These are phyloP conservation scores for Trichoderma sp. DNA, from an alignment of 2,329 filamentous ascomycete species.

Conservation along the genomic window DNA sequence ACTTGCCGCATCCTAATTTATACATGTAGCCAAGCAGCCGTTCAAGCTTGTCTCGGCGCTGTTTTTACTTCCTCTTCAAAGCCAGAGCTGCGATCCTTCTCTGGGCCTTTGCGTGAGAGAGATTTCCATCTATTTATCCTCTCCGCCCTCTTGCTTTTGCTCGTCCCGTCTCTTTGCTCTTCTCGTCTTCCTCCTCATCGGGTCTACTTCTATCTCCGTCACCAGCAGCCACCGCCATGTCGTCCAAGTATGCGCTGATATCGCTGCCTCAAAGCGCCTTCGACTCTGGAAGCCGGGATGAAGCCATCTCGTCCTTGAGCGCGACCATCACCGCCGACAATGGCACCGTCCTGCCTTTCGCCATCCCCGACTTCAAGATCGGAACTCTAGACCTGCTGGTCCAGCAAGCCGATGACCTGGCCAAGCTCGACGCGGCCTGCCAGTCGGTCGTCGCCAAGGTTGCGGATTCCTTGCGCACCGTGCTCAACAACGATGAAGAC, in stretches of 20 bases:
- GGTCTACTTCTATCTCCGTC: conserved; percentile 15
- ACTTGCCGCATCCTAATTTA: not conserved
- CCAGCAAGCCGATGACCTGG: conserved; percentile 91
- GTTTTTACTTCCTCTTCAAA: not conserved
- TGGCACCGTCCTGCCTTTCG: conserved; percentile 74
- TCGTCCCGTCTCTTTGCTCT: not conserved
- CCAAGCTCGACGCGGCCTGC: conserved; percentile 81
- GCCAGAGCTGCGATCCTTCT: not conserved
- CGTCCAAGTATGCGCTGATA: conserved; percentile 77
- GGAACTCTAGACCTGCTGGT: conserved; percentile 93
- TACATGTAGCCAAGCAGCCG: not conserved
- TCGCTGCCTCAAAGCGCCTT: conserved; percentile 88
- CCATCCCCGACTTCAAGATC: conserved; percentile 94
- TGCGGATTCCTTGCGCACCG: conserved; percentile 76
- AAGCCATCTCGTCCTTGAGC: conserved; percentile 76
- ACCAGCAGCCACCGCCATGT: conserved; percentile 39
- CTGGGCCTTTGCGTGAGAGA: not conserved
- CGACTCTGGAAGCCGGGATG: conserved; percentile 75
- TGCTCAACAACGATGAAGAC: conserved; percentile 82
- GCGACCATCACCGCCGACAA: conserved; percentile 72
- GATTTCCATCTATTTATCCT: not conserved
- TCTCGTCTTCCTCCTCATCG: conserved; percentile 1
- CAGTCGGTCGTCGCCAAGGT: conserved; percentile 85
- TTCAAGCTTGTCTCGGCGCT: not conserved
- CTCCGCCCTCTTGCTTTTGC: not conserved